Percentiles rank a stretch among this genome's conserved stretches.
Conservation (phyloP, 176 grass and related monocot genomes). For the Avena insularis region DNA sequence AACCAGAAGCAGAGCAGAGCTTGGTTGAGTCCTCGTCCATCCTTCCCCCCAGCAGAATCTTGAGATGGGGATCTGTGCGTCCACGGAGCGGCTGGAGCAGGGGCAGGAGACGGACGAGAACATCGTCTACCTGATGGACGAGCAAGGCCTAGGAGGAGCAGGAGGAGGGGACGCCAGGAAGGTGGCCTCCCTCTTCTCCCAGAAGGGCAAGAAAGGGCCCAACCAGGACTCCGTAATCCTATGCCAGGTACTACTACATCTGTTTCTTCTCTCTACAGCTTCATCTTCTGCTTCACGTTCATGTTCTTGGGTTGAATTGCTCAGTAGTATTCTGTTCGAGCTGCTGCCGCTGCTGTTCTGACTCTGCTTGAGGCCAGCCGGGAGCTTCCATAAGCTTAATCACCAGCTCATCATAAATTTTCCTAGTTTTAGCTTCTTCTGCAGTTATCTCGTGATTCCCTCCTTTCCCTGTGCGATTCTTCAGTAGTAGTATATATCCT, state of each 20-base stretch:
- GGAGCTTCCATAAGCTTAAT: neutral
- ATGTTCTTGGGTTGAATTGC: neutral
- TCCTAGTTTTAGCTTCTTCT: neutral
- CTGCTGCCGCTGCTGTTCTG: neutral
- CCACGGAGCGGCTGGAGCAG: constrained; percentile 51
- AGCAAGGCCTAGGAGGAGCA: constrained; percentile 9
- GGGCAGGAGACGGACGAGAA: constrained; percentile 62
- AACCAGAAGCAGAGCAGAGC: too few species aligned
- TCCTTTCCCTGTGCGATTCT: neutral
- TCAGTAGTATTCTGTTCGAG: neutral
- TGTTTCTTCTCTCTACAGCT: neutral
- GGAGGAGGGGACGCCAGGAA: constrained; percentile 30
- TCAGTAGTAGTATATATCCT: neutral
- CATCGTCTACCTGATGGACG: constrained; percentile 74
- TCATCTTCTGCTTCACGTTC: neutral
- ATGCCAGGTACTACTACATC: constrained; percentile 57
- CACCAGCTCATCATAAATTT: neutral
- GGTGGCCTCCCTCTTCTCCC: constrained; percentile 86
- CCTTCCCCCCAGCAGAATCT: too few species aligned
- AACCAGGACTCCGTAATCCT: constrained; percentile 97
- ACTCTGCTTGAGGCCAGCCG: neutral
- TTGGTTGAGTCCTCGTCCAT: too few species aligned
- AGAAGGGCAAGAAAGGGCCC: constrained; percentile 86
- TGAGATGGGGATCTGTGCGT: constrained; percentile 83
- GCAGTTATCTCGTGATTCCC: neutral